A percentile compares a stretch with the other conserved stretches of the same genome.
Conservation (phyloP, 352 stramenopile species). For the Phytopythium mirpurense region DNA sequence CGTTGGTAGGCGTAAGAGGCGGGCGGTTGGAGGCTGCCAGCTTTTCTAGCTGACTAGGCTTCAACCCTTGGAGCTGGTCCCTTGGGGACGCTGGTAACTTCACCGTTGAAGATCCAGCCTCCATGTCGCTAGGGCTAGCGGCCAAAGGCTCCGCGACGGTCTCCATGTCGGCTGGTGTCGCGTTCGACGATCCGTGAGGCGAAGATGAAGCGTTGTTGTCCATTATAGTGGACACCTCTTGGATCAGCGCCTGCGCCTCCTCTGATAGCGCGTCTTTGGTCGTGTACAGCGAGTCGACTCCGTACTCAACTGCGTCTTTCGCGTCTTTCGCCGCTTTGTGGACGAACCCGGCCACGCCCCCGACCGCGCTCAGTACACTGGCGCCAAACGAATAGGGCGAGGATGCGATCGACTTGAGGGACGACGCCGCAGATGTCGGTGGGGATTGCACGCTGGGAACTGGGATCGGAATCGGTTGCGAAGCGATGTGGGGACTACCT, state of each 20-base stretch:
- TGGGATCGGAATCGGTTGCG: constrained; percentile 10
- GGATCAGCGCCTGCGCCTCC: constrained; percentile 53
- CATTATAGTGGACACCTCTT: constrained; percentile 59
- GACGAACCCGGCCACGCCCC: constrained; percentile 62
- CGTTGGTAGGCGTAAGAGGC: background rate
- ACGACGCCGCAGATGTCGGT: constrained; percentile 11
- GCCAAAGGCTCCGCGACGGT: no score
- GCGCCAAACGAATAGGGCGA: constrained; percentile 49
- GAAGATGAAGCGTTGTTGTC: constrained; percentile 14
- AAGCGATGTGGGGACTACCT: background rate
- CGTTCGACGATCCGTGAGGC: background rate
- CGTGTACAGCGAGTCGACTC: constrained; percentile 70
- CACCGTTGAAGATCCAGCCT: background rate
- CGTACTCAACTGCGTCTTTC: constrained; percentile 66
- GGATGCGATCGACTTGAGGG: constrained; percentile 14
- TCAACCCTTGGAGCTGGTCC: constrained; percentile 4
- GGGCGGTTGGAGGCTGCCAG: background rate
- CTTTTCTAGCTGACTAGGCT: constrained; percentile 6
- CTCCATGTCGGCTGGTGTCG: background rate
- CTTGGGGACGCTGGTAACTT: background rate
- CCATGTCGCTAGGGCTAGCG: background rate
- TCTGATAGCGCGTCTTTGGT: constrained; percentile 62
- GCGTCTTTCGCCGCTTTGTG: constrained; percentile 70
- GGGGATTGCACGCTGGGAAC: constrained; percentile 2
- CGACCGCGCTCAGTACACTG: constrained; percentile 59